phyloP scores from a whole-genome alignment of 352 stramenopile genomes.

The Phytophthora quininea region DNA sequence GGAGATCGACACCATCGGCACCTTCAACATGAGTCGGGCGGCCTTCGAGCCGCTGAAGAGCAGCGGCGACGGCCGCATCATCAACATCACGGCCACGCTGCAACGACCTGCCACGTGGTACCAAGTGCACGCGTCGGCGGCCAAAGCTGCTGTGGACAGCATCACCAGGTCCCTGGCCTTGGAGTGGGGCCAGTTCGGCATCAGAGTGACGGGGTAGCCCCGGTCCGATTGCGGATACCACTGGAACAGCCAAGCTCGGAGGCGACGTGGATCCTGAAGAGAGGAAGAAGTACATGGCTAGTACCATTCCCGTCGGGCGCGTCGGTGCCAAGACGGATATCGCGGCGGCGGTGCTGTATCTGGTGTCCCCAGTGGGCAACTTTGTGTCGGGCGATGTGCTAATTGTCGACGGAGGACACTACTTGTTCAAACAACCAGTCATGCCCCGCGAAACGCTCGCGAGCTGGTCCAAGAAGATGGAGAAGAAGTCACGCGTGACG shows the following conservation, averaged over 20 bases:
- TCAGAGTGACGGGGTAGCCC: conserved; percentile 96
- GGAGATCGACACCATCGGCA: conserved; percentile 96
- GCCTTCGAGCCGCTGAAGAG: conserved; percentile 85
- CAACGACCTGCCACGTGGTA: conserved; percentile 93
- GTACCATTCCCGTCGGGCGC: conserved; percentile 71
- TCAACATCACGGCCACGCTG: conserved; percentile 97
- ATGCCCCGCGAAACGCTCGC: conserved; percentile 77
- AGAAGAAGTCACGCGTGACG: conserved; percentile 62
- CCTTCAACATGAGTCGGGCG: conserved; percentile 95
- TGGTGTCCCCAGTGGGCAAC: conserved; percentile 73
- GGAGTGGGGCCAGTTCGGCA: conserved; percentile 96
- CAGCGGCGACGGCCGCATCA: conserved; percentile 79
- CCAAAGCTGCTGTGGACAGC: conserved; percentile 95
- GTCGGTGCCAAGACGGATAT: conserved; percentile 89
- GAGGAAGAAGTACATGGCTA: conserved; percentile 55
- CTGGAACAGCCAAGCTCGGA: conserved; percentile 93
- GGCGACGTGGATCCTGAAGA: conserved; percentile 51
- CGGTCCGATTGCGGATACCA: conserved; percentile 94
- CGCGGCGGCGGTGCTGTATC: conserved; percentile 77
- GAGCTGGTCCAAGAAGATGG: conserved; percentile 79
- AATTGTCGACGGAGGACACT: conserved; percentile 85
- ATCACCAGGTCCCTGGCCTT: conserved; percentile 94
- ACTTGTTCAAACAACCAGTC: conserved; percentile 76
- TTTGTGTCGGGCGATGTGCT: conserved; percentile 87
- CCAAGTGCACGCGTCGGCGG: conserved; percentile 95